A percentile compares a stretch with the other conserved stretches of the same genome.
These are phyloP conservation scores for Daedaleopsis sinensis DNA, from an alignment of 768 basidiomycete species.

Conservation along the genomic window DNA sequence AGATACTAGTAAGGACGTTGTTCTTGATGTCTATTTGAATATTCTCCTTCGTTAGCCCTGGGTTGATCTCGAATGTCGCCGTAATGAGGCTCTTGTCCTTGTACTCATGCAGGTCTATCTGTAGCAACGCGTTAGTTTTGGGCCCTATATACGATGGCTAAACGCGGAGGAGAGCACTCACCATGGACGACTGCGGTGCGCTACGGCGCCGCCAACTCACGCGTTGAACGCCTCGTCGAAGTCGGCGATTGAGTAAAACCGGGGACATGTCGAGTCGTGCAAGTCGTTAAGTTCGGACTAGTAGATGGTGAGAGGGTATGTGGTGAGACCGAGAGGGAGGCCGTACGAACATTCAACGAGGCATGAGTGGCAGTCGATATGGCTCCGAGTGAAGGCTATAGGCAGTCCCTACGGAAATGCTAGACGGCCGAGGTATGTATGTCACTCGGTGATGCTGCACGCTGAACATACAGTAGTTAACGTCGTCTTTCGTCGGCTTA, in stretches of 20 bases:
- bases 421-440: too few relatives aligned
- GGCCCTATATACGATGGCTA: too few relatives aligned
- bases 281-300: constrained; percentile 13
- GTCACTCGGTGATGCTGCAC: too few relatives aligned
- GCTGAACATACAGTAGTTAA: too few relatives aligned
- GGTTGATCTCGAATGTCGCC: constrained; percentile 58
- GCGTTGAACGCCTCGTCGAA: constrained; percentile 42
- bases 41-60: constrained; percentile 53
- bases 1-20: constrained; percentile 49
- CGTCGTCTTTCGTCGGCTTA: too few relatives aligned
- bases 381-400: too few relatives aligned
- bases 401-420: too few relatives aligned
- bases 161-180: constrained; percentile 11
- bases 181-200: constrained; percentile 20
- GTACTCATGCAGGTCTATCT: constrained; percentile 57
- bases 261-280: constrained; percentile 35
- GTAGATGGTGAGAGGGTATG: background rate
- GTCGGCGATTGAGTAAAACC: constrained; percentile 41
- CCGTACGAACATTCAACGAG: too few relatives aligned
- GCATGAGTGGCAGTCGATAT: too few relatives aligned
- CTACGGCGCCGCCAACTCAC: constrained; percentile 15
- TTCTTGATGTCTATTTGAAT: constrained; percentile 54
- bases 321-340: constrained; percentile 12
- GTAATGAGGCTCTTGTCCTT: constrained; percentile 48
- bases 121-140: background rate